Percentiles rank a stretch among this genome's conserved stretches.
These are phyloP conservation scores for Nakazawaea anatomiae DNA, from an alignment of 805 yeast species.

Conservation along the genomic window DNA sequence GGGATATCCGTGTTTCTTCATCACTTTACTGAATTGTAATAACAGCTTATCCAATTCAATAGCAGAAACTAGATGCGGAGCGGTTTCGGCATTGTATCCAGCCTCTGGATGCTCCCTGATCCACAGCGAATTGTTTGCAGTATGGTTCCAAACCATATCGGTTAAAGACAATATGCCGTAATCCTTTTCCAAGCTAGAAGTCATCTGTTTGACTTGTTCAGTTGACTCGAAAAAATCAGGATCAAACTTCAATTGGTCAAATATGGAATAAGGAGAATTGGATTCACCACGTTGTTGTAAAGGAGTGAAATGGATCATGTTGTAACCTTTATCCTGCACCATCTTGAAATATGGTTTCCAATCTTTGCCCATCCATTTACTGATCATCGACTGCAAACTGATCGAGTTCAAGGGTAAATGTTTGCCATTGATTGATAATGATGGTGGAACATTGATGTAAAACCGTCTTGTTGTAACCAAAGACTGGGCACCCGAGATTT, in stretches of 20 bases:
- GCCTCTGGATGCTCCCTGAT: constrained; percentile 79
- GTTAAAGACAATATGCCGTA: constrained; percentile 72
- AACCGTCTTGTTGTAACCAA: constrained; percentile 49
- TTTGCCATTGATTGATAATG: constrained; percentile 47
- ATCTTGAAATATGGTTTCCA: constrained; percentile 67
- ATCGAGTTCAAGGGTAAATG: constrained; percentile 71
- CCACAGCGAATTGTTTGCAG: constrained; percentile 90
- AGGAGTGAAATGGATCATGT: constrained; percentile 96
- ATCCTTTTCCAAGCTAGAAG: constrained; percentile 41
- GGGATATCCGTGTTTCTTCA: constrained; percentile 59
- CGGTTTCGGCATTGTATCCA: constrained; percentile 81
- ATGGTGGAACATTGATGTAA: constrained; percentile 79
- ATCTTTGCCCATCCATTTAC: constrained; percentile 82
- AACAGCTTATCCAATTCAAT: constrained; percentile 75
- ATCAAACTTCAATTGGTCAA: constrained; percentile 79
- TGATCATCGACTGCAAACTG: constrained; percentile 77
- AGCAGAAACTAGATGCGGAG: constrained; percentile 84
- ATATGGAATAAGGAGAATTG: constrained; percentile 89
- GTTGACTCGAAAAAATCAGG: constrained; percentile 50
- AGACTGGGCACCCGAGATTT: constrained; percentile 17
- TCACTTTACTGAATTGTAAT: constrained; percentile 53
- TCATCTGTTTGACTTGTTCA: constrained; percentile 47
- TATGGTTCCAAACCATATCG: constrained; percentile 92
- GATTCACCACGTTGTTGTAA: constrained; percentile 85
- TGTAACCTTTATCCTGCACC: constrained; percentile 74